These are phyloP conservation scores for Hortiboletus flavorubellus DNA, from an alignment of 768 basidiomycete genomes.

Conservation along the genomic window DNA sequence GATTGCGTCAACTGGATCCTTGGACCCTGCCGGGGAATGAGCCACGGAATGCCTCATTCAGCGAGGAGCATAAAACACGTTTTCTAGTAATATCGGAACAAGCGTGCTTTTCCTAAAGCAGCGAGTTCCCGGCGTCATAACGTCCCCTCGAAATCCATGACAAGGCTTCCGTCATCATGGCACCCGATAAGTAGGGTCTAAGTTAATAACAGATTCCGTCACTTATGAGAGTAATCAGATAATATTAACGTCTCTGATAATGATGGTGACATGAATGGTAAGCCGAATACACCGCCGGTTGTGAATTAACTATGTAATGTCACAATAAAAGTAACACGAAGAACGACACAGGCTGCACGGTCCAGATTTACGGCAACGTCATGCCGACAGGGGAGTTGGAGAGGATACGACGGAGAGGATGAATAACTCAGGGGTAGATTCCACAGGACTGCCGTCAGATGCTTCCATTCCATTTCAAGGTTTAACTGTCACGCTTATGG, in stretches of 20 bases:
- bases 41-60: not conserved
- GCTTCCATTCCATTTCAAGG: constrained; percentile 26
- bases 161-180: not conserved
- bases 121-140: not conserved
- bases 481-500: constrained; percentile 20
- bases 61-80: constrained; percentile 10
- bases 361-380: not conserved
- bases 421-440: not conserved
- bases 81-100: not conserved
- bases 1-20: not conserved
- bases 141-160: not conserved
- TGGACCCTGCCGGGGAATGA: not conserved
- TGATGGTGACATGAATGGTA: constrained; percentile 2
- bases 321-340: not conserved
- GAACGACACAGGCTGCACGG: not conserved
- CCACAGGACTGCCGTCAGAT: constrained; percentile 8
- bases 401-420: not conserved
- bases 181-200: not conserved
- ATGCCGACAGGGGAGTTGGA: not conserved
- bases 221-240: constrained; percentile 6
- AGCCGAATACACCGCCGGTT: constrained; percentile 3
- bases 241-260: not conserved
- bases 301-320: not conserved
- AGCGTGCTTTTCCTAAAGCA: not conserved
- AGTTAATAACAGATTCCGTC: constrained; percentile 7